Conservation (phyloP, 2,329 filamentous ascomycete species). For the Ceratocystis papillata region DNA sequence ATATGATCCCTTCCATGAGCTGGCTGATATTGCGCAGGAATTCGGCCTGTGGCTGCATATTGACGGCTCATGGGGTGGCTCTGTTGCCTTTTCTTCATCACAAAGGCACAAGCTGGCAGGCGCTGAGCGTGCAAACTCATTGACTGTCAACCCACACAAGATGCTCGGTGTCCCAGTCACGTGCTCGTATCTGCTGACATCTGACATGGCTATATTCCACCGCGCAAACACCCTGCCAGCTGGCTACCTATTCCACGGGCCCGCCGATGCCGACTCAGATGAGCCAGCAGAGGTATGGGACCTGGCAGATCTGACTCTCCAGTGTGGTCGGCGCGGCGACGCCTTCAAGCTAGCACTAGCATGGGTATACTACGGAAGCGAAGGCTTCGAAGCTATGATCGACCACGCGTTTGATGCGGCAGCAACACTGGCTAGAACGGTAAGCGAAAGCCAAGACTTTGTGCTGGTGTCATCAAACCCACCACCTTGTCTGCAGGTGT, state of each 20-base stretch:
- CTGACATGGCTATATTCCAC: slow-evolving; percentile 68
- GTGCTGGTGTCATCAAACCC: slow-evolving; percentile 63
- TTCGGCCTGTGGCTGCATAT: slow-evolving; percentile 83
- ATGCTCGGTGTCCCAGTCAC: slow-evolving; percentile 90
- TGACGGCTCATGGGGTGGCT: slow-evolving; percentile 84
- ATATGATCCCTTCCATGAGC: slow-evolving; percentile 66
- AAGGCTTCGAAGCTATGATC: slow-evolving; percentile 59
- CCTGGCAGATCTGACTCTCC: slow-evolving; percentile 80
- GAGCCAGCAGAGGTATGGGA: slow-evolving; percentile 61
- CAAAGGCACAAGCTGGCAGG: slow-evolving; percentile 58
- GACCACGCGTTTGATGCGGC: slow-evolving; percentile 65
- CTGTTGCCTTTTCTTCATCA: slow-evolving; percentile 62
- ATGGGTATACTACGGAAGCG: slow-evolving; percentile 79
- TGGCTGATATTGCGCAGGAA: slow-evolving; percentile 58
- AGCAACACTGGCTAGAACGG: slow-evolving; percentile 50
- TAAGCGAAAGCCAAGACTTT: slow-evolving; percentile 51
- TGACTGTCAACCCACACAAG: slow-evolving; percentile 92
- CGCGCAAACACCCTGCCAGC: slow-evolving; percentile 75
- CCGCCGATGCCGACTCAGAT: slow-evolving; percentile 29
- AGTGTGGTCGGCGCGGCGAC: slow-evolving; percentile 82
- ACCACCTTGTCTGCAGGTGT: slow-evolving; percentile 83
- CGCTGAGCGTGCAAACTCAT: slow-evolving; percentile 61
- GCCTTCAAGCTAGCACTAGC: slow-evolving; percentile 74
- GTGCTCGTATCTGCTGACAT: slow-evolving; percentile 75
- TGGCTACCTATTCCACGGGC: slow-evolving; percentile 69